Evolutionary conservation across 768 basidiomycete genomes (phyloP).

Genomic region (Phylloporus rhodoxanthus): DNA sequence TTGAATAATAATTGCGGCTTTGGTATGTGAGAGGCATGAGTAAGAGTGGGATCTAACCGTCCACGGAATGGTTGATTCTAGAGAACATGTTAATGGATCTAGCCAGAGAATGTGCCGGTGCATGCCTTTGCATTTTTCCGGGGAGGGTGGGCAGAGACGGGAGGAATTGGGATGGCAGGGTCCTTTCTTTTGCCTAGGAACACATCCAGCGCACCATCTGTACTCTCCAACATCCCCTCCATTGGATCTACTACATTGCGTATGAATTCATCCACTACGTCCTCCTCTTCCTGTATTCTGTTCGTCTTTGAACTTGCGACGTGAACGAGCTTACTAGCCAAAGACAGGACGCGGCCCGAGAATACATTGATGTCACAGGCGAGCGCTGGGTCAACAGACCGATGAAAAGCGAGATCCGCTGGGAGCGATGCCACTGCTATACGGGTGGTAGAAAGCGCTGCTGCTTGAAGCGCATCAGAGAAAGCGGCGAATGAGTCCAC

Average conservation of each 20-base stretch:
- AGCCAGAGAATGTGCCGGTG: neutral
- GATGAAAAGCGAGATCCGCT: constrained; percentile 80
- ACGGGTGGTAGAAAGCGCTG: constrained; percentile 59
- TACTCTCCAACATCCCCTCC: constrained; percentile 80
- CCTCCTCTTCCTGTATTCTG: constrained; percentile 60
- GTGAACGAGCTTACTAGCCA: constrained; percentile 60
- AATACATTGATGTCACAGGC: constrained; percentile 66
- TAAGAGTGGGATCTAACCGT: constrained; percentile 53
- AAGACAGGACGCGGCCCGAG: constrained; percentile 55
- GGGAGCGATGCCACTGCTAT: constrained; percentile 56
- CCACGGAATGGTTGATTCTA: constrained; percentile 37
- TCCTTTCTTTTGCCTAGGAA: constrained; percentile 64
- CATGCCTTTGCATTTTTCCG: constrained; percentile 31
- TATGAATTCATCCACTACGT: constrained; percentile 80
- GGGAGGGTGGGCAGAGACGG: constrained; percentile 16
- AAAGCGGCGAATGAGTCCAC: constrained; percentile 43
- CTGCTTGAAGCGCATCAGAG: constrained; percentile 51
- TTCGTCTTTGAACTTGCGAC: constrained; percentile 38
- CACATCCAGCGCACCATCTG: constrained; percentile 81
- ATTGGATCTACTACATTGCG: constrained; percentile 73
- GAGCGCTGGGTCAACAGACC: constrained; percentile 71
- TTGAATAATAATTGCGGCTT: constrained; percentile 83
- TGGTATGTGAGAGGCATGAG: constrained; percentile 66
- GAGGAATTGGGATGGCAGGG: constrained; percentile 56
- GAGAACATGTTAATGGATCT: constrained; percentile 7